Evolutionary conservation across 345 rosid genomes (phyloP).

Genomic region (Populus tremula): DNA sequence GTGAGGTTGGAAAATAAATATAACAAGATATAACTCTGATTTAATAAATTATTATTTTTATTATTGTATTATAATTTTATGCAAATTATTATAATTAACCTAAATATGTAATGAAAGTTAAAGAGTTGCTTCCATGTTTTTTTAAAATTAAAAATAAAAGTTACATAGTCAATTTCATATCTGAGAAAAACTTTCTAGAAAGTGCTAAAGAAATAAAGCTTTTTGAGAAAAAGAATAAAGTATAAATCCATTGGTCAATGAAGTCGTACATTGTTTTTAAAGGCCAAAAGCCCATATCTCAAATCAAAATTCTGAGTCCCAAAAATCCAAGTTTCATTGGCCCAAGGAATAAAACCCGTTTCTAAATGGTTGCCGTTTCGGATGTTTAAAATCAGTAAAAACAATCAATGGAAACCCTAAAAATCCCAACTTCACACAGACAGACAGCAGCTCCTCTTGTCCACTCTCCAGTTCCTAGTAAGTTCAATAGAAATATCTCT

Average conservation of each 20-base stretch:
- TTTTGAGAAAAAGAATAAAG: no score
- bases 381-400: not conserved
- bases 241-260: no score
- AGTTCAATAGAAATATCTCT: not conserved
- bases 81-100: not conserved
- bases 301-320: not conserved
- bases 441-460: not conserved
- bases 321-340: not conserved
- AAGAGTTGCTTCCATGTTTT: not conserved
- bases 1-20: no score
- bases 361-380: not conserved
- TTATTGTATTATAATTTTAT: not conserved
- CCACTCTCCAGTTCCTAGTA: not conserved
- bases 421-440: not conserved
- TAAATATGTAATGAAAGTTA: not conserved
- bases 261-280: not conserved
- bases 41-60: not conserved
- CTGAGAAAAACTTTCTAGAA: no score
- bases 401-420: not conserved
- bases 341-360: not conserved
- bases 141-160: no score
- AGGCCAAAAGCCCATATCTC: not conserved
- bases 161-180: no score
- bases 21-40: no score
- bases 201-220: no score